Evolutionary conservation across 2,329 filamentous ascomycete genomes (phyloP), one percentile per base, ranked within the genome.

Genomic region (Seiridium cupressi): DNA sequence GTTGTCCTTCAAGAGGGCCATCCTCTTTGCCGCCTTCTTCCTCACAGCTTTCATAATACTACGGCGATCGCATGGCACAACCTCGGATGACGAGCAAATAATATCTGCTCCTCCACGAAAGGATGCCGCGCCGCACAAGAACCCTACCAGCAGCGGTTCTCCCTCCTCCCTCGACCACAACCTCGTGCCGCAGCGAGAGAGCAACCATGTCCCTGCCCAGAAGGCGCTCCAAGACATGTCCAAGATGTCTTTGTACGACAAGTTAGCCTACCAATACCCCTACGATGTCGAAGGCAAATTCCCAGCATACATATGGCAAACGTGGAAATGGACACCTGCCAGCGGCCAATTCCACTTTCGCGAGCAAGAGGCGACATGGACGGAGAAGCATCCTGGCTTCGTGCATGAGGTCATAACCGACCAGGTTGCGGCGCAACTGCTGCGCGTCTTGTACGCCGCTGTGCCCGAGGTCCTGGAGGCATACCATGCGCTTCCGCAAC

Each of bases 301-400:
- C 74, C 95, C 95, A 3, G 93, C 93, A 60, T 98, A 97, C 80
- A 96, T 99, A 72, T 99, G 95, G 95, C 95, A 99, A 81, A 99
- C 95, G 11, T 99, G 95, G 95, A 97, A 96, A 75, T 89, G 87
- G 70, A 91, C 87, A 1, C 93, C 94, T 0, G 84, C 88, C 1
- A 90, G 92, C 31, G 82, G 86, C 55, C 83, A 91, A 63, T 99
- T 99, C 72, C 77, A 81, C 26, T 93, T 97, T 72, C 88, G 93
- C 63, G 87, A 90, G 51, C 84, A 92, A 61, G 95, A 98, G 77
- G 91, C 92, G 11, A 93, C 90, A 63, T 99, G 95, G 95, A 89
- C 91, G 7, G 84, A 91, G 66, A 79, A 89, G 69, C 93, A 99
- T 74, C 94, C 93, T 0, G 89, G 88, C 31, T 99, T 99, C 72